Conservation (phyloP, 1,284 basidiomycete species). For the Gomphus bonarii region DNA sequence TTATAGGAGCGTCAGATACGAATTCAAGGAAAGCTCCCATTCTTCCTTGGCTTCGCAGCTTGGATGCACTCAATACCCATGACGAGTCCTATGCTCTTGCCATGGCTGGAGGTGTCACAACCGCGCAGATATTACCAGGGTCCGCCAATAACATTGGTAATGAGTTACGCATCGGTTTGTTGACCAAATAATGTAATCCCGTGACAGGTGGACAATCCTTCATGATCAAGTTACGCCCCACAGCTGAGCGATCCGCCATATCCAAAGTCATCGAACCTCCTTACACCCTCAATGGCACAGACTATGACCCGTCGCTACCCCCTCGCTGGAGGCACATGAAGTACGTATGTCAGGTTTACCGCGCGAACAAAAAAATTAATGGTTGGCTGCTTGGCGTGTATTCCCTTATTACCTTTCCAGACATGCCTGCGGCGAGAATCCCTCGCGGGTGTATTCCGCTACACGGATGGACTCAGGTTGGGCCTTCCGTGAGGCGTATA, state of each 20-base stretch:
- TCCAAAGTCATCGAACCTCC: constrained; percentile 62
- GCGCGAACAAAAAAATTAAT: background rate
- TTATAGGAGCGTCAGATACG: constrained; percentile 19
- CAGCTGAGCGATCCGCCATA: constrained; percentile 42
- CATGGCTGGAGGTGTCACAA: constrained; percentile 31
- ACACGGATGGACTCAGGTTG: constrained; percentile 32
- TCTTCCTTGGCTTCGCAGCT: constrained; percentile 33
- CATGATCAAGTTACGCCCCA: constrained; percentile 54
- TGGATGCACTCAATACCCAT: constrained; percentile 41
- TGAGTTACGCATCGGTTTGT: background rate
- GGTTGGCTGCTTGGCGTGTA: too few relatives aligned
- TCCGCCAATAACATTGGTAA: constrained; percentile 35
- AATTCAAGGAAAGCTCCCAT: constrained; percentile 27
- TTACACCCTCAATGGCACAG: constrained; percentile 18
- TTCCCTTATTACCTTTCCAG: background rate
- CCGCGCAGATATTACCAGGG: constrained; percentile 36
- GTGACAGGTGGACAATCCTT: constrained; percentile 55
- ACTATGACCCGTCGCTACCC: constrained; percentile 19
- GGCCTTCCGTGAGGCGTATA: constrained; percentile 45
- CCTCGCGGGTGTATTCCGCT: background rate
- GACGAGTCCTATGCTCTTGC: constrained; percentile 24
- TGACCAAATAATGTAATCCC: background rate
- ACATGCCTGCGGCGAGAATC: constrained; percentile 15
- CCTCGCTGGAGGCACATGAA: constrained; percentile 53
- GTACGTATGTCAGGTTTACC: constrained; percentile 15